Base-by-base conservation (phyloP, 2,329 filamentous ascomycete species). In the Fusarium incarnatum region DNA sequence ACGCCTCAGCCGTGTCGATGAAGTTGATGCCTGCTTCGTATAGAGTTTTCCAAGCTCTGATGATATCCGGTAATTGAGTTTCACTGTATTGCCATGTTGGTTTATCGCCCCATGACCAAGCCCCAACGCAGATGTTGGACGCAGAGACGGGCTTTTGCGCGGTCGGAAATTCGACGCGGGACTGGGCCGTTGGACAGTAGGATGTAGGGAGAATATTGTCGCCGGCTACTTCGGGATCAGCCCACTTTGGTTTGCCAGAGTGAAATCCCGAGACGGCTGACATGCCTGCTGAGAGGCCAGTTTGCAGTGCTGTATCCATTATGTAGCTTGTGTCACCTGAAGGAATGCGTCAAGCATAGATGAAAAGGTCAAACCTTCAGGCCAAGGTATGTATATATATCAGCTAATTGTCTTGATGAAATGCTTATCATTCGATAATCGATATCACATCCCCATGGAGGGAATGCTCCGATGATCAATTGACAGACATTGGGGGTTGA, bases 91-190 rank as follows among this genome's bases (percentile, higher is more conserved):
- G 22, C 61, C 64, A 66, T 0, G 61, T 67, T 5, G 25, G 10
- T 20, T 67, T 67, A 3, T 67, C 64, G 0, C 64, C 64, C 64
- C 61, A 67, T 0, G 64, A 6, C 61, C 56, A 67, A 2, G 61
- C 32, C 0, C 64, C 56, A 1, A 66, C 40, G 1, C 45, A 27
- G 2, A 67, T 48, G 2, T 22, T 16, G 1, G 64, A 67, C 0
- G 61, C 49, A 3, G 34, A 27, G 0, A 67, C 45, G 0, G 49
- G 34, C 0, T 20, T 32, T 23, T 42, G 47, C 0, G 64, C 13
- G 6, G 49, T 47, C 1, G 40, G 61, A 13, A 67, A 60, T 3
- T 53, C 23, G 1, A 60, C 28, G 0, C 55, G 44, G 13, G 56
- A 32, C 3, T 12, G 25, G 0, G 60, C 18, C 2, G 49, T 15